Conservation (phyloP, 345 rosid genomes). For the Clarkia xantiana region DNA sequence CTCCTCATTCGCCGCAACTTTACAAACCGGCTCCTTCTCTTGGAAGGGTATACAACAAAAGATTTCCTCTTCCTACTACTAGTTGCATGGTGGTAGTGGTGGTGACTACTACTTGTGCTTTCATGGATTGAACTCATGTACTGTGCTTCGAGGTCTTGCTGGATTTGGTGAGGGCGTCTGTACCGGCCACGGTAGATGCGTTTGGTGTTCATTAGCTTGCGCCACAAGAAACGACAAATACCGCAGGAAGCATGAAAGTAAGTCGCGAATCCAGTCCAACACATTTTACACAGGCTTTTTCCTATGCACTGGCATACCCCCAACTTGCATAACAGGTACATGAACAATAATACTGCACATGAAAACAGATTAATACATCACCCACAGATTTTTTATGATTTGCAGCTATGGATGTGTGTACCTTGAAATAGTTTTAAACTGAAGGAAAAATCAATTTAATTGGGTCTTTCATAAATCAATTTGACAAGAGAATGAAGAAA, state of each 20-base stretch:
- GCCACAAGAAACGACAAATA: constrained; percentile 34
- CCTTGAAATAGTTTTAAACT: not conserved
- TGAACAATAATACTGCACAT: constrained; percentile 48
- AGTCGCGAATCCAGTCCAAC: constrained; percentile 43
- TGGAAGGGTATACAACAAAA: not conserved
- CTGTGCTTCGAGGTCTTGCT: constrained; percentile 26
- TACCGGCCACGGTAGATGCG: constrained; percentile 4
- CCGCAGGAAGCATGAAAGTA: constrained; percentile 42
- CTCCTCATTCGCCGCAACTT: constrained; percentile 11
- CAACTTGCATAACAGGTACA: constrained; percentile 49
- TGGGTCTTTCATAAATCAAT: no score
- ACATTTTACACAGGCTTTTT: constrained; percentile 59
- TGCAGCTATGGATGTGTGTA: not conserved
- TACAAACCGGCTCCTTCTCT: not conserved
- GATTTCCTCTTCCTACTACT: constrained; percentile 15
- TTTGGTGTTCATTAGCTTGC: constrained; percentile 26
- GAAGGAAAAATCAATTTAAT: not conserved
- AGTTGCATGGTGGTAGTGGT: constrained; percentile 3
- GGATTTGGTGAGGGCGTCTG: not conserved
- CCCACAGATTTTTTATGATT: not conserved
- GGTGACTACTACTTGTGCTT: constrained; percentile 9
- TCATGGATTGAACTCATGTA: constrained; percentile 8
- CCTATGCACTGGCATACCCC: constrained; percentile 62
- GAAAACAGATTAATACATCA: not conserved
- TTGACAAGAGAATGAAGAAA: not conserved